Percentiles rank a stretch among this genome's conserved stretches.
phyloP scores from a whole-genome alignment of 345 rosid genomes.

The Diplotaxis tenuifolia region DNA sequence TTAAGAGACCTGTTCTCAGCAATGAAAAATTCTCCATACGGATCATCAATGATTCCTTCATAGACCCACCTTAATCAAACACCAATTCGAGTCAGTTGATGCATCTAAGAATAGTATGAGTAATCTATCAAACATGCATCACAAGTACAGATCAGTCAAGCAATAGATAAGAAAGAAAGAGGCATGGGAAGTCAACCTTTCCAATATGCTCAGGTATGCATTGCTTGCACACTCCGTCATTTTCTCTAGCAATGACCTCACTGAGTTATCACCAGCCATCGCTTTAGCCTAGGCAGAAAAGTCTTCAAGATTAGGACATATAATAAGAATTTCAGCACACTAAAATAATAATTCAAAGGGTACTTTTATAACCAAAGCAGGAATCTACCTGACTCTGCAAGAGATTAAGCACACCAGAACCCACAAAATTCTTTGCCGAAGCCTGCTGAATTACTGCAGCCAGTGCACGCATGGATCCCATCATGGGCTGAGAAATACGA shows the following conservation, averaged over 20 bases:
- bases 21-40: conserved; percentile 95
- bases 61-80: conserved; percentile 82
- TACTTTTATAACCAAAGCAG: not conserved
- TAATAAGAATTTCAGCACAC: conserved; percentile 13
- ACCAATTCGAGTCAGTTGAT: conserved; percentile 28
- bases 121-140: conserved; percentile 5
- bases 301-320: conserved; percentile 33
- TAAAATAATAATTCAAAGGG: not conserved
- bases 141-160: not conserved
- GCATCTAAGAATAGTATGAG: conserved; percentile 11
- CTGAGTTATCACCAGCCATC: conserved; percentile 94
- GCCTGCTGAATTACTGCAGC: conserved; percentile 77
- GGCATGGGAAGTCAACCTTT: conserved; percentile 53
- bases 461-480: conserved; percentile 89
- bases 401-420: conserved; percentile 93
- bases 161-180: conserved; percentile 11
- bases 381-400: conserved; percentile 83
- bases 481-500: conserved; percentile 64
- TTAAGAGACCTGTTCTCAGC: conserved; percentile 82
- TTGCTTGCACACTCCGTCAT: conserved; percentile 93
- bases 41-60: conserved; percentile 96
- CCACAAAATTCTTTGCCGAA: conserved; percentile 63
- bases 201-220: conserved; percentile 90
- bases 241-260: conserved; percentile 91
- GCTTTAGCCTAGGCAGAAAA: conserved; percentile 70